phyloP scores from a whole-genome alignment of 2,329 filamentous ascomycete species.

The Monosporascus sp. region DNA sequence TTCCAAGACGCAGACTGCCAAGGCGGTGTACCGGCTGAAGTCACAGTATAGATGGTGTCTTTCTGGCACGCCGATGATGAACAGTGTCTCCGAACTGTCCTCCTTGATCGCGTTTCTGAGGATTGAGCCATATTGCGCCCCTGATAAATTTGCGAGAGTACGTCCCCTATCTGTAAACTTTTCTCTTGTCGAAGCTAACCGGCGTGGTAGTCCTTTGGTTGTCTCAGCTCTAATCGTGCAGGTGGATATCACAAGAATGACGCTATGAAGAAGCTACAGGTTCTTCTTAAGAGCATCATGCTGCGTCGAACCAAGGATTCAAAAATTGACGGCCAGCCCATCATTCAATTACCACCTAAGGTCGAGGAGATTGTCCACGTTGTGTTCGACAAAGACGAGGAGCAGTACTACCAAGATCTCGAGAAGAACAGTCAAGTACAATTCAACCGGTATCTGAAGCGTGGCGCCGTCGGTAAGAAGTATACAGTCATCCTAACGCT shows the following conservation, averaged over 20 bases:
- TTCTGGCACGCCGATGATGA: constrained; percentile 87
- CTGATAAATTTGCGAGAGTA: constrained; percentile 56
- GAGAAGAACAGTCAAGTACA: constrained; percentile 26
- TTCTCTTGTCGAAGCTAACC: constrained; percentile 6
- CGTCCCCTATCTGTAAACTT: constrained; percentile 17
- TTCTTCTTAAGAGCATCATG: constrained; percentile 73
- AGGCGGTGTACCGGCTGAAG: constrained; percentile 54
- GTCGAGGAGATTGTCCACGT: constrained; percentile 57
- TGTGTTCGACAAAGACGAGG: constrained; percentile 62
- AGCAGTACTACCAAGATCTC: constrained; percentile 58
- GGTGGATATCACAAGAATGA: constrained; percentile 47
- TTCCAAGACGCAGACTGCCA: constrained; percentile 54
- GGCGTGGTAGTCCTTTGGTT: constrained; percentile 35
- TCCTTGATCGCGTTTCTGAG: constrained; percentile 72
- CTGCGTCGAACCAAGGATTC: constrained; percentile 79
- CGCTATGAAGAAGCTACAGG: constrained; percentile 68
- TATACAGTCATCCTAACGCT: constrained; percentile 78
- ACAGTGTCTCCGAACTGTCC: constrained; percentile 71
- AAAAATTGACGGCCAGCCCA: constrained; percentile 72
- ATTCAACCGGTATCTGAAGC: constrained; percentile 14
- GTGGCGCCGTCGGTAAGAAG: constrained; percentile 52
- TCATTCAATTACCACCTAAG: constrained; percentile 64
- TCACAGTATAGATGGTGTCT: constrained; percentile 66
- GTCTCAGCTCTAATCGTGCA: constrained; percentile 19
- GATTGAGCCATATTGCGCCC: constrained; percentile 69